These are phyloP conservation scores for Hyaloperonospora arabidopsidis DNA, from an alignment of 352 stramenopile species.

Conservation along the genomic window DNA sequence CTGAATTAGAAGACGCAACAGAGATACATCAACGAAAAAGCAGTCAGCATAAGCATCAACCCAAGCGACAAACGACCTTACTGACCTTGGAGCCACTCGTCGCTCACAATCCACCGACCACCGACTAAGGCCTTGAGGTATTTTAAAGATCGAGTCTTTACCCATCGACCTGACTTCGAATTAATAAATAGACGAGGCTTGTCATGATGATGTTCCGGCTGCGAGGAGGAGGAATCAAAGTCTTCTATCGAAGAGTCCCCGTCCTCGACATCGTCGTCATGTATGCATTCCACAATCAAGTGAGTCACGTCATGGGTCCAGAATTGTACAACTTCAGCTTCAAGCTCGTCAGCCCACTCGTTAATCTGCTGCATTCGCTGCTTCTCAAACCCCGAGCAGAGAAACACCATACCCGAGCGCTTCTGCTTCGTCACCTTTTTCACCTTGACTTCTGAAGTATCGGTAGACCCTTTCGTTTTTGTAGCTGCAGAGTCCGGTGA, in stretches of 20 bases:
- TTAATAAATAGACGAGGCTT: conserved; percentile 52
- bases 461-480: conserved; percentile 10
- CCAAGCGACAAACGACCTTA: no score
- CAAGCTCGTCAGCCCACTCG: conserved; percentile 34
- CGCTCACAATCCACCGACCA: conserved; percentile 79
- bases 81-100: conserved; percentile 68
- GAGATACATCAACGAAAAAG: conserved; percentile 1
- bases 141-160: conserved; percentile 81
- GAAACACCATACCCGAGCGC: conserved; percentile 39
- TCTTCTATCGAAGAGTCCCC: conserved; percentile 19
- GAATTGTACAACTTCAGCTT: conserved; percentile 38
- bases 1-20: conserved; percentile 14
- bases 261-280: conserved; percentile 24
- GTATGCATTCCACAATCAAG: conserved; percentile 75
- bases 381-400: conserved; percentile 53
- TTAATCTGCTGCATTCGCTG: conserved; percentile 35
- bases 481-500: conserved; percentile 11
- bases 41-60: no score
- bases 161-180: conserved; percentile 45
- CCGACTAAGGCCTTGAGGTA: conserved; percentile 76
- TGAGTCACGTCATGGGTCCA: conserved; percentile 69
- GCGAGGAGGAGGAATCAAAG: conserved; percentile 16
- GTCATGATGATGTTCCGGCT: conserved; percentile 10
- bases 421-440: conserved; percentile 20
- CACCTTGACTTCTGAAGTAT: conserved; percentile 10